These are phyloP conservation scores for Lactuca saligna DNA, from an alignment of 129 eudicot species.

Conservation along the genomic window DNA sequence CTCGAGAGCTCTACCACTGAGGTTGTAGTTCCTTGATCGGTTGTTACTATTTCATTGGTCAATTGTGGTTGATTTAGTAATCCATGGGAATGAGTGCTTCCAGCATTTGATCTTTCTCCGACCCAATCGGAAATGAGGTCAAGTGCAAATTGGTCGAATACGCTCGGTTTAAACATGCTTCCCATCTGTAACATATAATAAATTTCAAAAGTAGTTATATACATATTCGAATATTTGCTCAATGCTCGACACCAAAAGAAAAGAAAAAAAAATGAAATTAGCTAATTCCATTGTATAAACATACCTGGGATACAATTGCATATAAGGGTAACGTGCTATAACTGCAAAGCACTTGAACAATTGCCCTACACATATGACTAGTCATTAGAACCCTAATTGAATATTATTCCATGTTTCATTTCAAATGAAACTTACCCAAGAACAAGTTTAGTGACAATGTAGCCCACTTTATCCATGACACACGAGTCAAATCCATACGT, in stretches of 20 bases:
- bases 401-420: not conserved
- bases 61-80: slow-evolving; percentile 36
- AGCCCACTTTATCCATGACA: slow-evolving; percentile 63
- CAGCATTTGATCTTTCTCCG: slow-evolving; percentile 15
- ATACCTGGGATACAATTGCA: slow-evolving; percentile 78
- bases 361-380: slow-evolving; percentile 38
- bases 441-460: slow-evolving; percentile 62
- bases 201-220: not conserved
- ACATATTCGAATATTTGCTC: not conserved
- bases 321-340: slow-evolving; percentile 79
- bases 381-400: not conserved
- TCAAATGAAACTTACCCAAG: slow-evolving; percentile 46
- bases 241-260: not conserved
- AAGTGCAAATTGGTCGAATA: slow-evolving; percentile 40
- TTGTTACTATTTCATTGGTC: slow-evolving; percentile 8
- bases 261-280: not conserved
- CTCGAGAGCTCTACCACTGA: slow-evolving; percentile 31
- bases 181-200: slow-evolving; percentile 26
- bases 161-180: slow-evolving; percentile 59
- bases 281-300: not conserved
- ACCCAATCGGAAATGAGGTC: slow-evolving; percentile 25
- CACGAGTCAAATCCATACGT: slow-evolving; percentile 73
- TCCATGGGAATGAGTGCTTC: slow-evolving; percentile 15
- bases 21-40: slow-evolving; percentile 21
- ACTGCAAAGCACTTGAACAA: slow-evolving; percentile 84